Base-by-base conservation (phyloP, 257 asterid genomes). In the Penstemon barbatus region DNA sequence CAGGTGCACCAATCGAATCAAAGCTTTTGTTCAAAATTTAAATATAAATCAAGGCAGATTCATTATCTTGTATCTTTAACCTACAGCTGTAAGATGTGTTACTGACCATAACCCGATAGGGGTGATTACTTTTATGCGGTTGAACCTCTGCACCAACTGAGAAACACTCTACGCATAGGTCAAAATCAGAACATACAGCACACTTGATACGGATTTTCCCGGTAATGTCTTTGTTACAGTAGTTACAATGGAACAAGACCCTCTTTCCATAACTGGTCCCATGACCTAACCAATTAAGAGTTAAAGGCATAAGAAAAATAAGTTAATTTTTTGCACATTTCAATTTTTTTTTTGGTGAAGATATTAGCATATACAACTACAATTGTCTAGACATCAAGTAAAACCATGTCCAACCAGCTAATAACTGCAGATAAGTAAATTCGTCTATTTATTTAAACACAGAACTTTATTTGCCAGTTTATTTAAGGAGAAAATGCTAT, bases 141-240 rank as follows among this genome's bases (percentile, higher is more conserved):
- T 85, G 77, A 78, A 90, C 91, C 86, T 90, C 97, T 7, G 85
- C 93, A 65, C 97, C 97, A 8, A 90, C 93, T 39, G 97, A 90
- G 85, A 90, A 90, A 78, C 97, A 90, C 69, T 90, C 97, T 45
- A 90, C 75, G 81, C 97, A 90, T 38, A 90, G 78, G 84, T 90
- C 97, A 73, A 90, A 90, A 78, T 90, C 95, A 13, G 89, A 85
- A 71, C 93, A 90, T 15, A 86, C 83, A 59, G 83, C 93, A 83
- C 97, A 90, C 72, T 90, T 90, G 65, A 90, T 90, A 71, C 95
- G 95, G 71, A 80, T 77, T 74, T 82, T 81, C 79, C 97, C 95
- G 0, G 92, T 71, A 64, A 90, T 80, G 71, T 90, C 95, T 81
- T 90, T 90, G 80, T 81, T 86, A 77, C 97, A 90, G 74, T 90